Percentiles rank a stretch among this genome's conserved stretches.
Evolutionary conservation across 2,329 filamentous ascomycete species (phyloP).

Genomic region (Fusarium circinatum): DNA sequence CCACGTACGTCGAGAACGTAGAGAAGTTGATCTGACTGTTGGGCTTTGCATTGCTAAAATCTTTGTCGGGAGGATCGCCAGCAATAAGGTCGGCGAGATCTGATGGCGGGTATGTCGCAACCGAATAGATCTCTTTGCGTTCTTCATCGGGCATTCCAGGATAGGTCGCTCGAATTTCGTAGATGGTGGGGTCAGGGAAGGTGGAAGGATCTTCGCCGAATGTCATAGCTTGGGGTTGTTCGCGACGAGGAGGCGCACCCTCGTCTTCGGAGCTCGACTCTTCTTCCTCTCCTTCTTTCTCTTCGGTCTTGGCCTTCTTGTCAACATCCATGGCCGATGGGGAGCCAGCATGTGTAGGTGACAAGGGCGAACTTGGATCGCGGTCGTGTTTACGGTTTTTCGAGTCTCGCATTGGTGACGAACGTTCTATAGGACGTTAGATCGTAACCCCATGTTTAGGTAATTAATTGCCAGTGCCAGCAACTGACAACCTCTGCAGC

Average conservation of each 20-base stretch:
- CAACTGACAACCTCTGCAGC: conserved; percentile 1
- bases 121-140: conserved; percentile 87
- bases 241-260: conserved; percentile 68
- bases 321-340: conserved; percentile 69
- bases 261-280: conserved; percentile 68
- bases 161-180: conserved; percentile 84
- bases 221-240: conserved; percentile 81
- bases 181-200: conserved; percentile 92
- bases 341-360: conserved; percentile 62
- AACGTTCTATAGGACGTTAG: conserved; percentile 56
- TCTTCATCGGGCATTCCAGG: conserved; percentile 85
- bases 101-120: conserved; percentile 81
- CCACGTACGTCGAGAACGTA: conserved; percentile 91
- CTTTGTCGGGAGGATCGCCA: conserved; percentile 89
- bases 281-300: conserved; percentile 45
- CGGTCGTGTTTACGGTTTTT: conserved; percentile 63
- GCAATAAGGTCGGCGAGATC: conserved; percentile 88
- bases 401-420: conserved; percentile 63
- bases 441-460: not conserved
- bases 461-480: conserved; percentile 11
- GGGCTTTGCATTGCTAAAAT: conserved; percentile 94
- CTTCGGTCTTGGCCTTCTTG: conserved; percentile 56
- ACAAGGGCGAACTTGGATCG: conserved; percentile 68
- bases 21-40: conserved; percentile 93
- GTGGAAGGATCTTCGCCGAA: conserved; percentile 93